A percentile compares a stretch with the other conserved stretches of the same genome.
These are phyloP conservation scores for Pistacia atlantica DNA, from an alignment of 345 rosid genomes.

Conservation along the genomic window DNA sequence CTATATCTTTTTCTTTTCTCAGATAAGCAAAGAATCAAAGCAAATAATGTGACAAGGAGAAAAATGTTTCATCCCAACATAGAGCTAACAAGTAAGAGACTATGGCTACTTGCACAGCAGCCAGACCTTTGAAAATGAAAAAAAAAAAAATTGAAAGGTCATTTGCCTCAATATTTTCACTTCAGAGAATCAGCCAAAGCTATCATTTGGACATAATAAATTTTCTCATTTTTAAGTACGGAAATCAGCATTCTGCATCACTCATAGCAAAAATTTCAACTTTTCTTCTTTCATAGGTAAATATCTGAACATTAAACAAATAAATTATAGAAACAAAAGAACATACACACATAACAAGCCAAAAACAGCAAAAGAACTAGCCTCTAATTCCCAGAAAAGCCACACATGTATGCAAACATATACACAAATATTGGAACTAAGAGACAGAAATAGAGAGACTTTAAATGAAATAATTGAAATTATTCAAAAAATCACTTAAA, in stretches of 20 bases:
- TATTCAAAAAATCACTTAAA: slow-evolving; percentile 4
- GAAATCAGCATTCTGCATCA: neutral
- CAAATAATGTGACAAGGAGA: neutral
- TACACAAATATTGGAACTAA: neutral
- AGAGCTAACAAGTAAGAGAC: slow-evolving; percentile 1
- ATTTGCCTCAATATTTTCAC: neutral
- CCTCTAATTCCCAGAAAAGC: neutral
- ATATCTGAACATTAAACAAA: slow-evolving; percentile 6
- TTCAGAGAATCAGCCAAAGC: neutral
- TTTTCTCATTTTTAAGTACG: neutral
- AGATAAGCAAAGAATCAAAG: neutral
- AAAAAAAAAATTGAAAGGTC: neutral
- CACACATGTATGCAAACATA: neutral
- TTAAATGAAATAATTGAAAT: neutral
- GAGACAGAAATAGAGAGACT: neutral
- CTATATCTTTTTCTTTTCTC: neutral
- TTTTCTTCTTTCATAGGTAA: neutral
- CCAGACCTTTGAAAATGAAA: neutral
- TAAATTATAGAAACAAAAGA: neutral
- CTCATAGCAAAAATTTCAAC: neutral
- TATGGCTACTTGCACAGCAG: neutral
- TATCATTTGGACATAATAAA: neutral
- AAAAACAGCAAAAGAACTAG: neutral
- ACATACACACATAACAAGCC: neutral
- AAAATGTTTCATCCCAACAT: neutral